Evolutionary conservation across 176 grass and related monocot genomes (phyloP).

Genomic region (Ensete glaucum): DNA sequence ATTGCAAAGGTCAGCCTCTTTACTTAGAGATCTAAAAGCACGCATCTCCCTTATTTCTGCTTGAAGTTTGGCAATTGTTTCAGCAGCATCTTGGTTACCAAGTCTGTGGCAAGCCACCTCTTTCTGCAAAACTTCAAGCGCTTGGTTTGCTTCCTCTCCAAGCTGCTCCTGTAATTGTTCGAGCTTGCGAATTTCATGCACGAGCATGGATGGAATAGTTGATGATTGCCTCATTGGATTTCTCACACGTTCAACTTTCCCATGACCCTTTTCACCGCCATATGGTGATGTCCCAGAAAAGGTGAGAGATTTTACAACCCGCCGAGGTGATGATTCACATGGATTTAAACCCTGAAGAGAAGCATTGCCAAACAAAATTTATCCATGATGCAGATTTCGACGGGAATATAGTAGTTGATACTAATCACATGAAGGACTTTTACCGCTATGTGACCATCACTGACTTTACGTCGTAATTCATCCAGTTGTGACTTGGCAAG

Average conservation of each 20-base stretch:
- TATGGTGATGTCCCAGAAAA: slow-evolving; percentile 53
- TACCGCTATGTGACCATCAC: slow-evolving; percentile 39
- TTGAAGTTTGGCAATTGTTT: slow-evolving; percentile 91
- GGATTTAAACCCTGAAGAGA: slow-evolving; percentile 62
- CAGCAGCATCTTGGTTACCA: slow-evolving; percentile 89
- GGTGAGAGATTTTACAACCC: slow-evolving; percentile 61
- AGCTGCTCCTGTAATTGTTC: slow-evolving; percentile 85
- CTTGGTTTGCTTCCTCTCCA: slow-evolving; percentile 78
- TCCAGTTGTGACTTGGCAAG: slow-evolving; percentile 43
- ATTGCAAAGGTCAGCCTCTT: slow-evolving; percentile 37
- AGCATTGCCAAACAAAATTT: too few species aligned
- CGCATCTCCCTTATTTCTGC: slow-evolving; percentile 82
- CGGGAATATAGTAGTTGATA: not conserved
- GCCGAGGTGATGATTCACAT: slow-evolving; percentile 53
- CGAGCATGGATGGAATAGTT: slow-evolving; percentile 66
- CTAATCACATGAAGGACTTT: slow-evolving; percentile 9
- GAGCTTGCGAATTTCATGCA: slow-evolving; percentile 93
- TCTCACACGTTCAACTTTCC: slow-evolving; percentile 5
- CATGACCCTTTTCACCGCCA: slow-evolving; percentile 33
- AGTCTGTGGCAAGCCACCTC: slow-evolving; percentile 85
- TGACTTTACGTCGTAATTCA: slow-evolving; percentile 47
- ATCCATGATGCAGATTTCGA: not conserved
- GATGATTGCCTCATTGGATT: slow-evolving; percentile 62
- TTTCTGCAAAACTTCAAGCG: slow-evolving; percentile 88
- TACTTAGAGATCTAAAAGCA: slow-evolving; percentile 38